phyloP scores from a whole-genome alignment of 768 basidiomycete genomes.

The Strobilomyces echinocephalus region DNA sequence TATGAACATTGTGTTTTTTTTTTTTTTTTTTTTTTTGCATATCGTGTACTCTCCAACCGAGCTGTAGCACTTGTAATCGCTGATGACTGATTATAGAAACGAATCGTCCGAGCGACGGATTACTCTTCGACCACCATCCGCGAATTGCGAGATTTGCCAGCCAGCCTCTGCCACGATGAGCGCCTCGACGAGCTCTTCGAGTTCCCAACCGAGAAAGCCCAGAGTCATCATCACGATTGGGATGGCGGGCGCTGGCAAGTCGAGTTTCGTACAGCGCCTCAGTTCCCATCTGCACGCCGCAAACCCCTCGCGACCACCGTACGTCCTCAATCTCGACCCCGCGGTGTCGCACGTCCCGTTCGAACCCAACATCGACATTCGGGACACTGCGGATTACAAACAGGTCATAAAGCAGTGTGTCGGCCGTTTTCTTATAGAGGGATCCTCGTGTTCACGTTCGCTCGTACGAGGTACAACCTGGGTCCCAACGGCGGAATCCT shows the following conservation, averaged over 20 bases:
- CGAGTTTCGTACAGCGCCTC: constrained; percentile 92
- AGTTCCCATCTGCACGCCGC: constrained; percentile 84
- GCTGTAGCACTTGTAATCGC: background rate
- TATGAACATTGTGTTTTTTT: too few species aligned
- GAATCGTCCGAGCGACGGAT: too few species aligned
- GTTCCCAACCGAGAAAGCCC: constrained; percentile 45
- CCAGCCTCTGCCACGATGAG: constrained; percentile 19
- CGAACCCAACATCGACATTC: constrained; percentile 95
- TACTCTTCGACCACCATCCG: constrained; percentile 7
- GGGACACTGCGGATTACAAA: constrained; percentile 95
- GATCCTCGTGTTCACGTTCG: constrained; percentile 3
- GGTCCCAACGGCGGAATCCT: constrained; percentile 98
- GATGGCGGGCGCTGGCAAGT: constrained; percentile 97
- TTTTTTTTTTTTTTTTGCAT: background rate
- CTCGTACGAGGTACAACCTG: constrained; percentile 75
- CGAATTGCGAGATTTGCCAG: background rate
- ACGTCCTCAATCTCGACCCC: constrained; percentile 96
- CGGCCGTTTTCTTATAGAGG: constrained; percentile 28
- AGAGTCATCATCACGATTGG: constrained; percentile 87
- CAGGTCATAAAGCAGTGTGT: constrained; percentile 99
- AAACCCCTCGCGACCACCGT: constrained; percentile 67
- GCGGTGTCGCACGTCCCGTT: constrained; percentile 90
- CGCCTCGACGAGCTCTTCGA: constrained; percentile 11
- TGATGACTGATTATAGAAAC: constrained; percentile 16
- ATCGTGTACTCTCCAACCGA: constrained; percentile 4